These are phyloP conservation scores for Polytolypa hystricis DNA, from an alignment of 2,329 filamentous ascomycete genomes.

Conservation along the genomic window DNA sequence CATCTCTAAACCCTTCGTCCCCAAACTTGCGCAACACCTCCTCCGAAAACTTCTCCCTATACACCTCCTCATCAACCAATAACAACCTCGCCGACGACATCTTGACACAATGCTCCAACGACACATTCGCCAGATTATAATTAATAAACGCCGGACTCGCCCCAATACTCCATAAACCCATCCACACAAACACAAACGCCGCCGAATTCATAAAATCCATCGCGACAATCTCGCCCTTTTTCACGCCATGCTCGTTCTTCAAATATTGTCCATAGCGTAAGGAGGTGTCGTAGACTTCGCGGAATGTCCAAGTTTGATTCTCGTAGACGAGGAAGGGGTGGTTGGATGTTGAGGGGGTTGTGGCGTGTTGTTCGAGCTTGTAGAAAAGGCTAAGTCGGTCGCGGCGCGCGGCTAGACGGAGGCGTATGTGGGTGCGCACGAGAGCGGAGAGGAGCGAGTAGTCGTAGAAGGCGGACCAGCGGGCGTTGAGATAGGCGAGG, in stretches of 20 bases:
- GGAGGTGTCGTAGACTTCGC: conserved; percentile 58
- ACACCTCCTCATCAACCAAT: conserved; percentile 58
- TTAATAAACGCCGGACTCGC: conserved; percentile 80
- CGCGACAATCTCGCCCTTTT: conserved; percentile 64
- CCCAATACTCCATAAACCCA: conserved; percentile 73
- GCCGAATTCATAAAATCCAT: conserved; percentile 73
- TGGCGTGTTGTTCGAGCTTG: conserved; percentile 56
- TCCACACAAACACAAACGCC: conserved; percentile 62
- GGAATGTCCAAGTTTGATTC: conserved; percentile 59
- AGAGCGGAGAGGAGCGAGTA: conserved; percentile 46
- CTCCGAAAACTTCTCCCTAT: conserved; percentile 36
- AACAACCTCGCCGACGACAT: conserved; percentile 56
- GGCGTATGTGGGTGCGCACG: conserved; percentile 35
- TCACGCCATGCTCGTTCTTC: conserved; percentile 50
- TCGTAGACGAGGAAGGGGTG: conserved; percentile 56
- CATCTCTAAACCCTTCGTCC: conserved; percentile 25
- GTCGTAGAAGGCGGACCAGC: conserved; percentile 57
- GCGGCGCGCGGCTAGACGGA: conserved; percentile 39
- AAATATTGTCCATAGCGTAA: conserved; percentile 69
- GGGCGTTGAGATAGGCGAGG: conserved; percentile 70
- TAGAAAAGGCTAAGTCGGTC: conserved; percentile 67
- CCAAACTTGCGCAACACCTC: conserved; percentile 33
- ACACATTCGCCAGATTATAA: conserved; percentile 63
- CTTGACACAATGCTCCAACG: conserved; percentile 63
- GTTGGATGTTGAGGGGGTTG: conserved; percentile 39